Percentiles rank a stretch among this genome's conserved stretches.
Evolutionary conservation across 441 rosid genomes (phyloP).

Genomic region (Daphne laureola): DNA sequence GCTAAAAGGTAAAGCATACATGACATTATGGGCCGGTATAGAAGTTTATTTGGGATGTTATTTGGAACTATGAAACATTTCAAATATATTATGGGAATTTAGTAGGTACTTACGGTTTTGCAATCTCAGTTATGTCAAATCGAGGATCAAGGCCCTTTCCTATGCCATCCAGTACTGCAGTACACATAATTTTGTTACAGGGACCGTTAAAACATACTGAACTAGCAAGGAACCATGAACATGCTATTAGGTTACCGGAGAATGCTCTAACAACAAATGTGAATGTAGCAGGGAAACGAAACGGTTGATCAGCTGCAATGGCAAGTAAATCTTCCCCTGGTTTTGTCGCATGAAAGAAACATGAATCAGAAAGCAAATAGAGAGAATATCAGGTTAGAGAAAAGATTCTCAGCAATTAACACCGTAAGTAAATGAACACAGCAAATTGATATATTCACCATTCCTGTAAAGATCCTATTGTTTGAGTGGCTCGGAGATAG

Average conservation of each 20-base stretch:
- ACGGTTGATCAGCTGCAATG: constrained; percentile 97
- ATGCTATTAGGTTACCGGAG: constrained; percentile 50
- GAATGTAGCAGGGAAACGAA: constrained; percentile 96
- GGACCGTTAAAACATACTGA: constrained; percentile 8
- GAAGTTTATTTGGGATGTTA: no score
- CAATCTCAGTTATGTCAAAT: constrained; percentile 95
- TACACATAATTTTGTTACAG: constrained; percentile 10
- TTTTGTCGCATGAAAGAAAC: constrained; percentile 16
- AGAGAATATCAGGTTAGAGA: background rate
- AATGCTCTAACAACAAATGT: constrained; percentile 99
- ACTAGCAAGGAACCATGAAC: constrained; percentile 12
- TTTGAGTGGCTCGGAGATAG: no score
- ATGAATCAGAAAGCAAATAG: constrained; percentile 11
- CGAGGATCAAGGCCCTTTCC: constrained; percentile 99
- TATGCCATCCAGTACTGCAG: constrained; percentile 93
- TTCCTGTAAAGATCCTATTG: no score
- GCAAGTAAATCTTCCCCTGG: constrained; percentile 96
- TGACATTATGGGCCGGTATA: constrained; percentile 15
- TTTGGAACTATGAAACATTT: background rate
- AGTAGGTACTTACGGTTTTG: constrained; percentile 75
- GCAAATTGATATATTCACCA: background rate
- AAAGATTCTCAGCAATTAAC: constrained; percentile 3
- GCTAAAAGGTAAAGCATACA: constrained; percentile 32
- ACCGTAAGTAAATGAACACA: background rate
- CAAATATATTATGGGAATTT: background rate